Base-by-base conservation (phyloP, 2,329 filamentous ascomycete genomes). In the Rhexocercosporidium sp. region DNA sequence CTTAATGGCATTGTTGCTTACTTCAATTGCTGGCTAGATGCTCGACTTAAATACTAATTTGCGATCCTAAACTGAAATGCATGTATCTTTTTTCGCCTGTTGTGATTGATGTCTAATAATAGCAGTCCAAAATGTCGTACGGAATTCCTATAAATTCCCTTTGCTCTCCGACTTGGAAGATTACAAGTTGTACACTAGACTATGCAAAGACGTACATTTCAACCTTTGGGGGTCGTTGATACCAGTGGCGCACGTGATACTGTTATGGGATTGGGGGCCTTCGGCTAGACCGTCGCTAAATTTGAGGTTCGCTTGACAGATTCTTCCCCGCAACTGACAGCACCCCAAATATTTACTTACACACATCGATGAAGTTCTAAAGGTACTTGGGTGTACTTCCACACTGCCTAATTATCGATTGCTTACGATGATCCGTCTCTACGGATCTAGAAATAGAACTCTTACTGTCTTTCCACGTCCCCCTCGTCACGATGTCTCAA, bases 1-100 rank as follows among this genome's bases (percentile, higher is more conserved):
- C 22, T 41, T 44, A 25, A 34, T 41, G 34, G 37, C 14, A 29
- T 44, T 18, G 34, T 14, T 34, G 5, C 18, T 47, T 25, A 47
- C 18, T 54, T 54, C 5, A n/a, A 20, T 31, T 3, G 22, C 49
- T 54, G 14, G 54, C 34, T 41, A 59, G 25, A 16, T 47, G 25
- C 53, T 44, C 11, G 25, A 46, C 14, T 46, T 20, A 12, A 60
- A 60, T 31, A 60, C 8, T 60, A 46, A 60, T 60, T 63, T 56
- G 49, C 51, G 16, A 41, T 18, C 34, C 41, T 22, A 5, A n/a
- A 39, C 18, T 11, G 5, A 5, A 16, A 5, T 39, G 11, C 22
- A 8, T 27, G 44, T 16, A 59, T 31, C 22, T 46, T 18, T 44
- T 25, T 22, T 8, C n/a, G n/a, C 20, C 8, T n/a, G 44, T 47